Base-by-base conservation (phyloP, 768 basidiomycete species). In the Gautieria morchelliformis region DNA sequence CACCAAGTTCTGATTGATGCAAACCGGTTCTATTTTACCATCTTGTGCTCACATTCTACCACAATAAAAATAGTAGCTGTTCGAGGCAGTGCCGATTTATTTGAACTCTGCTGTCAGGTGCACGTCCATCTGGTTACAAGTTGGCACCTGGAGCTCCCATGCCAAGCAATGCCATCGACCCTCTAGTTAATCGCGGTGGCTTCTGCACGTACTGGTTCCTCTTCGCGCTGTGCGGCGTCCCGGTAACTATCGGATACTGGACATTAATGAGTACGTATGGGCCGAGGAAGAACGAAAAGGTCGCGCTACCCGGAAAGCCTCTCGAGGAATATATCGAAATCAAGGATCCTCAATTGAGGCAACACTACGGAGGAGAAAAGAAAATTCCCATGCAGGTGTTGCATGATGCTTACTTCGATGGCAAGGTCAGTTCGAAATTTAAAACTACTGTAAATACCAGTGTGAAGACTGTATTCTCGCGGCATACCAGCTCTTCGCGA, bases 311-410 rank as follows among this genome's bases (percentile, higher is more conserved):
- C 3, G 85, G 85, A 59, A 89, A 86, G 71, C 80, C 87, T 64
- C 82, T 96, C 59, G 87, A 89, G 63, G 81, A 88, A 62, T 99
- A 98, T 69, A 88, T 98, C 66, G 87, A 84, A 46, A 86, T 98
- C 74, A 85, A 90, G 59, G 92, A 95, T 74, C 71, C 74, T 0
- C 87, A 84, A 59, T 79, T 98, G 68, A 89, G 83, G 75, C 76
- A 78, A 32, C 75, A 82, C 59, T 98, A 94, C 74, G 71, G 81
- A 33, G 87, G 84, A 62, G 89, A 85, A 72, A 81, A 84, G 64
- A 98, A 96, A 72, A 97, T 99, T 58, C 93, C 93, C 52, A 94
- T 96, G 86, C 95, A 99, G 73, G 73, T 89, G 63, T 95, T 96
- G 78, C 87, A 98, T 68, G 96, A 99, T 75, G 90, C 92, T 61